Conservation (phyloP, 1,139 yeast species). For the Entelexis paramagnoliae region DNA sequence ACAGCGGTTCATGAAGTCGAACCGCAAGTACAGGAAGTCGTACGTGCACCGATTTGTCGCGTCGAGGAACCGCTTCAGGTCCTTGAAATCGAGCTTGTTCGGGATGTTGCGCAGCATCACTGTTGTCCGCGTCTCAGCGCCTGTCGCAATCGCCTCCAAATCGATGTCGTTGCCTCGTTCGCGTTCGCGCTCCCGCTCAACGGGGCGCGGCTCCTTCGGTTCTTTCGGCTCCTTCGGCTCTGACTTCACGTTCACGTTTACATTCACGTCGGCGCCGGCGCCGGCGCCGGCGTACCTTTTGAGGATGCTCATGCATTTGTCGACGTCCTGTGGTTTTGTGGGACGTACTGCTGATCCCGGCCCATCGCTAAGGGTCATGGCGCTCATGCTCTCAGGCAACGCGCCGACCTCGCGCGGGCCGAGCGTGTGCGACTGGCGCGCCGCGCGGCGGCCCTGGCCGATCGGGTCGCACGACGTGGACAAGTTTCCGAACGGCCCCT, state of each 20-base stretch:
- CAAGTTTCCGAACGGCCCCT: background rate
- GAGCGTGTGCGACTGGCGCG: background rate
- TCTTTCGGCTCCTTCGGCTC: background rate
- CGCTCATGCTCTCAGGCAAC: background rate
- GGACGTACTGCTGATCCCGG: background rate
- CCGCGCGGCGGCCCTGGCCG: background rate
- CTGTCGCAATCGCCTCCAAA: constrained; percentile 23
- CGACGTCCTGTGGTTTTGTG: background rate
- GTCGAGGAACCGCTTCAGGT: constrained; percentile 39
- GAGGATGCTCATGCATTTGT: background rate
- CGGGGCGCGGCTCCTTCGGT: background rate
- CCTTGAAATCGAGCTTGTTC: constrained; percentile 39
- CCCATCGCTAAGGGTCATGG: background rate
- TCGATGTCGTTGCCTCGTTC: constrained; percentile 13
- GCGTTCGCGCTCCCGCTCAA: background rate
- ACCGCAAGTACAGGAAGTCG: constrained; percentile 45
- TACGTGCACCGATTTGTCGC: constrained; percentile 41
- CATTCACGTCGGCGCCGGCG: background rate
- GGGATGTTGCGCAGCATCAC: constrained; percentile 46
- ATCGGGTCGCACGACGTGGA: background rate
- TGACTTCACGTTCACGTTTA: no score
- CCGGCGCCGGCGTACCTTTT: background rate
- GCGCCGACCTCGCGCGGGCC: background rate
- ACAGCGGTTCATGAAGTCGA: constrained; percentile 43
- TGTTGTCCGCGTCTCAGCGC: constrained; percentile 39